Evolutionary conservation across 176 grass and related monocot species (phyloP).

Genomic region (Cocos nucifera): DNA sequence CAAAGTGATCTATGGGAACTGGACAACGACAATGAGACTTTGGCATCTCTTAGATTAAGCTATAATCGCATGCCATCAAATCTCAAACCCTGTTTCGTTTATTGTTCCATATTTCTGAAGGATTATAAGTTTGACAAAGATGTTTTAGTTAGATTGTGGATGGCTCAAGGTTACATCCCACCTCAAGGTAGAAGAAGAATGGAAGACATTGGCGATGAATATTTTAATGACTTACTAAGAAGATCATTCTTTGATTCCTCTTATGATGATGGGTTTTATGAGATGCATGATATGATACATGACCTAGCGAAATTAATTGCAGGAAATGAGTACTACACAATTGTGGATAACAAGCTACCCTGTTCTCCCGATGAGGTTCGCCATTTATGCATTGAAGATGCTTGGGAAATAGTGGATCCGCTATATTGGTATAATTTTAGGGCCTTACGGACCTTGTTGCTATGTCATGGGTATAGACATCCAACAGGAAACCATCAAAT

Average conservation of each 20-base stretch:
- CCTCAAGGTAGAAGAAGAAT: neutral
- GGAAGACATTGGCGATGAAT: conserved; percentile 19
- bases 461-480: neutral
- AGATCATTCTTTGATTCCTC: conserved; percentile 23
- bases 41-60: conserved; percentile 34
- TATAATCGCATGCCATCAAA: conserved; percentile 22
- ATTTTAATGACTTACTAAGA: conserved; percentile 25
- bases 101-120: conserved; percentile 29
- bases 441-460: neutral
- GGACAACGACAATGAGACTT: too few relatives aligned
- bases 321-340: neutral
- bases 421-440: neutral
- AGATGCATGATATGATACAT: conserved; percentile 38
- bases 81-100: conserved; percentile 35
- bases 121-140: conserved; percentile 19
- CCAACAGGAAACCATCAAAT: too few relatives aligned
- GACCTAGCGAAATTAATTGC: conserved; percentile 33
- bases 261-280: neutral
- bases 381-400: neutral
- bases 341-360: too few relatives aligned
- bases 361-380: neutral
- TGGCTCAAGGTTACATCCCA: conserved; percentile 33
- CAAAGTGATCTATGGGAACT: too few relatives aligned
- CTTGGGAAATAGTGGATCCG: too few relatives aligned
- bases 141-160: conserved; percentile 36